Conservation (phyloP, 2,329 filamentous ascomycete species). For the Beauveria sp. region DNA sequence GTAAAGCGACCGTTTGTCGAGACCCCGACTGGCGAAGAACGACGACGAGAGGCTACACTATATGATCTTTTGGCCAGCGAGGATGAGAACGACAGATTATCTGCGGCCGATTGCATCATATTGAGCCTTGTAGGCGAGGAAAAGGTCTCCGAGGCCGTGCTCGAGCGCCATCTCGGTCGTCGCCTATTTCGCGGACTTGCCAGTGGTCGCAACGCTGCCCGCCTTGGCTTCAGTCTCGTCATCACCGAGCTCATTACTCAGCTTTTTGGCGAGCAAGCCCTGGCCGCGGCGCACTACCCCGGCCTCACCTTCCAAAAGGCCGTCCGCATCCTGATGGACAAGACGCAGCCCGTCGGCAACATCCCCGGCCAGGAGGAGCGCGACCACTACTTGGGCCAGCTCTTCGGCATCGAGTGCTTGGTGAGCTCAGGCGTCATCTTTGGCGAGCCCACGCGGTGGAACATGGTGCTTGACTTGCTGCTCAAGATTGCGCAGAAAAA, state of each 20-base stretch:
- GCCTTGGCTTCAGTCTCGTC: conserved; percentile 83
- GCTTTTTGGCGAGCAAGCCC: conserved; percentile 48
- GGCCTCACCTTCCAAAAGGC: conserved; percentile 49
- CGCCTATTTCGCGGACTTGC: conserved; percentile 80
- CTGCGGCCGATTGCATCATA: conserved; percentile 51
- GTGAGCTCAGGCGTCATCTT: conserved; percentile 72
- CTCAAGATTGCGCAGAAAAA: conserved; percentile 72
- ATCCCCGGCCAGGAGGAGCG: conserved; percentile 66
- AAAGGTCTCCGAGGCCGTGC: conserved; percentile 42
- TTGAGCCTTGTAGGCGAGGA: conserved; percentile 45
- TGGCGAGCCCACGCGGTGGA: conserved; percentile 51
- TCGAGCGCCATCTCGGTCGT: conserved; percentile 53
- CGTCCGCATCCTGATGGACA: conserved; percentile 45
- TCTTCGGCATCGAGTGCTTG: conserved; percentile 83
- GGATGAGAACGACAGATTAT: conserved; percentile 46
- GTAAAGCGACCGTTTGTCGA: conserved; percentile 42
- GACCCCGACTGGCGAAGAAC: conserved; percentile 42
- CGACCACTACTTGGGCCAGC: conserved; percentile 74
- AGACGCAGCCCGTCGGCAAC: conserved; percentile 46
- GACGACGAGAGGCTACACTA: conserved; percentile 49
- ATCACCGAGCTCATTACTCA: conserved; percentile 73
- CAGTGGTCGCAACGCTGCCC: conserved; percentile 80
- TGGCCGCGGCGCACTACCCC: conserved; percentile 40
- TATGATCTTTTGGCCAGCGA: conserved; percentile 57
- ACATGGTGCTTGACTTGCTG: conserved; percentile 62